Conservation (phyloP, 2,329 filamentous ascomycete genomes). For the Aspergillus sp. region DNA sequence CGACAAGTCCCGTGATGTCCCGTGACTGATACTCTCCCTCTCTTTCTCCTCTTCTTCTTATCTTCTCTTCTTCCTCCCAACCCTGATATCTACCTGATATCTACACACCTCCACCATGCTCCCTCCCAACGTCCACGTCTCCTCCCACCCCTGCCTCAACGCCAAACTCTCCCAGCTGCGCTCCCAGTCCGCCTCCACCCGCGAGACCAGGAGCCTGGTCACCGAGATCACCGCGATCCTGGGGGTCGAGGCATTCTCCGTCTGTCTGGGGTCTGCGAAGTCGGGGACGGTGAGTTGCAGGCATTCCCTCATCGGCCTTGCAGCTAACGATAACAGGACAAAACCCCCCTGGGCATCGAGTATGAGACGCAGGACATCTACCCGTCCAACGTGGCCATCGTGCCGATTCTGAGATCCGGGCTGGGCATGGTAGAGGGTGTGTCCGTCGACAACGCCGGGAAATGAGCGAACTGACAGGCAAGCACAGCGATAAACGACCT, state of each 20-base stretch:
- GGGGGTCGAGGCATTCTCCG: conserved; percentile 67
- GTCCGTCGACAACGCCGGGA: too few species aligned
- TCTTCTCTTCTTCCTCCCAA: not conserved
- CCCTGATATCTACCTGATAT: not conserved
- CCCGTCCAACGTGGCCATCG: conserved; percentile 63
- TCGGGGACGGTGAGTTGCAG: conserved; percentile 53
- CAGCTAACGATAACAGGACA: conserved; percentile 44
- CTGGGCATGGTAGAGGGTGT: conserved; percentile 80
- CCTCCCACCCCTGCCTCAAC: conserved; percentile 71
- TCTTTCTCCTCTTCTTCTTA: conserved; percentile 1
- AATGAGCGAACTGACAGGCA: too few species aligned
- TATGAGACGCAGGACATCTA: conserved; percentile 58
- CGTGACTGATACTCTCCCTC: too few species aligned
- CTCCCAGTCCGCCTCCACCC: conserved; percentile 57
- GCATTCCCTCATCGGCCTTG: not conserved
- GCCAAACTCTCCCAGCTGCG: conserved; percentile 87
- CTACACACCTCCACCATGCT: conserved; percentile 17
- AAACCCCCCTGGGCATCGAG: conserved; percentile 67
- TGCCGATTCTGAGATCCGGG: conserved; percentile 88
- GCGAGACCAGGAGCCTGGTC: conserved; percentile 71
- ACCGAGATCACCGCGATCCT: conserved; percentile 80
- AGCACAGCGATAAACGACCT: conserved; percentile 63
- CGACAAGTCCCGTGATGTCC: too few species aligned
- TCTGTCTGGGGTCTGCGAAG: conserved; percentile 47
- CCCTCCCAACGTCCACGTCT: conserved; percentile 60